These are phyloP conservation scores for Globisporangium paddicum DNA, from an alignment of 352 stramenopile species.

Conservation along the genomic window DNA sequence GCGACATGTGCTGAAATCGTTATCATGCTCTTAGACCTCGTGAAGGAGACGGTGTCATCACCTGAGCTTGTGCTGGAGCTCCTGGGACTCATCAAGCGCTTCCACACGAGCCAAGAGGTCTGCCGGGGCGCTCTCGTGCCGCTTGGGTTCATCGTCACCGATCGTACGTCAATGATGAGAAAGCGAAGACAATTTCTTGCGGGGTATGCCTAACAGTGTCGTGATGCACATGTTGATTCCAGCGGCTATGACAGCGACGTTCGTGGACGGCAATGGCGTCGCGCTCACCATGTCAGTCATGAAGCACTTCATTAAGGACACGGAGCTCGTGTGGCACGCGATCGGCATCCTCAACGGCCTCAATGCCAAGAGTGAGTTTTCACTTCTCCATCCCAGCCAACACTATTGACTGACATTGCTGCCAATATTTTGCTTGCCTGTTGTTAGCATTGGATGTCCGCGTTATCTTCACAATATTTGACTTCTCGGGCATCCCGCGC, in stretches of 20 bases:
- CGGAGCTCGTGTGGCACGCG: slow-evolving; percentile 71
- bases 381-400: neutral
- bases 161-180: slow-evolving; percentile 22
- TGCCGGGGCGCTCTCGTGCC: slow-evolving; percentile 46
- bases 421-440: neutral
- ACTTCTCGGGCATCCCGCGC: slow-evolving; percentile 47
- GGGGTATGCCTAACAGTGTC: neutral
- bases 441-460: slow-evolving; percentile 35
- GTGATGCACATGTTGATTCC: neutral
- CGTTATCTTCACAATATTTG: slow-evolving; percentile 41
- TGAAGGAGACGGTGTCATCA: slow-evolving; percentile 62
- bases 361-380: slow-evolving; percentile 38
- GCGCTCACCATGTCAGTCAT: slow-evolving; percentile 43
- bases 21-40: slow-evolving; percentile 29
- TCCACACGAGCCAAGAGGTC: slow-evolving; percentile 40
- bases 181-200: neutral
- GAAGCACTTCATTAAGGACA: slow-evolving; percentile 47
- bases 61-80: slow-evolving; percentile 48
- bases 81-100: slow-evolving; percentile 50
- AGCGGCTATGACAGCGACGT: slow-evolving; percentile 51
- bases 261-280: slow-evolving; percentile 62
- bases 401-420: neutral
- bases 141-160: slow-evolving; percentile 63
- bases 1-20: neutral
- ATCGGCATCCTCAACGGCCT: slow-evolving; percentile 68